These are phyloP conservation scores for Xylaria sp. DNA, from an alignment of 495 filamentous ascomycete species.

Conservation along the genomic window DNA sequence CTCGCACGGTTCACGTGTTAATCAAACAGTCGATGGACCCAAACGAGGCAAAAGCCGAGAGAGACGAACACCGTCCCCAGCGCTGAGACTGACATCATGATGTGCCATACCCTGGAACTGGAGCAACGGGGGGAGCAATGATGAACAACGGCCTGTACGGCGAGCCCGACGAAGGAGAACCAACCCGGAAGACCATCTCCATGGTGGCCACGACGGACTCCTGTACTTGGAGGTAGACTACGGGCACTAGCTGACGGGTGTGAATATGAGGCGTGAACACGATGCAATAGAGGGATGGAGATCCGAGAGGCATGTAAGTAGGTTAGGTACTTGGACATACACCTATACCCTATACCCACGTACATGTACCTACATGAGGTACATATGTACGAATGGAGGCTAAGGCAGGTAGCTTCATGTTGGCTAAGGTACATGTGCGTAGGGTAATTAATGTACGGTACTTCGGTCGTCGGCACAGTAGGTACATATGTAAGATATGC, in stretches of 20 bases:
- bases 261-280: slow-evolving; percentile 16
- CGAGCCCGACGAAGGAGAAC: slow-evolving; percentile 12
- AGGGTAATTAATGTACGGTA: slow-evolving; percentile 2
- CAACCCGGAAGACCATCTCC: not conserved
- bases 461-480: slow-evolving; percentile 2
- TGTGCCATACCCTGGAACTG: slow-evolving; percentile 4
- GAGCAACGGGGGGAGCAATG: not conserved
- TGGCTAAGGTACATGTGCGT: not conserved
- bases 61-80: slow-evolving; percentile 4
- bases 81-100: slow-evolving; percentile 15
- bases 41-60: slow-evolving; percentile 20
- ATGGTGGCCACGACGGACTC: slow-evolving; percentile 10
- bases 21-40: slow-evolving; percentile 24
- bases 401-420: not conserved
- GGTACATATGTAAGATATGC: not conserved
- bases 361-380: not conserved
- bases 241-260: not conserved
- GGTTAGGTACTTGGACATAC: not conserved
- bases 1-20: slow-evolving; percentile 27
- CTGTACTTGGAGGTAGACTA: not conserved
- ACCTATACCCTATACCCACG: not conserved
- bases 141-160: slow-evolving; percentile 16
- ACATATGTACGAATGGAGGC: not conserved
- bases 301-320: too few relatives aligned
- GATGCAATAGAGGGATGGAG: not conserved